phyloP scores from a whole-genome alignment of 371 early-diverging fungal genomes.

The Mucor velutinosus region DNA sequence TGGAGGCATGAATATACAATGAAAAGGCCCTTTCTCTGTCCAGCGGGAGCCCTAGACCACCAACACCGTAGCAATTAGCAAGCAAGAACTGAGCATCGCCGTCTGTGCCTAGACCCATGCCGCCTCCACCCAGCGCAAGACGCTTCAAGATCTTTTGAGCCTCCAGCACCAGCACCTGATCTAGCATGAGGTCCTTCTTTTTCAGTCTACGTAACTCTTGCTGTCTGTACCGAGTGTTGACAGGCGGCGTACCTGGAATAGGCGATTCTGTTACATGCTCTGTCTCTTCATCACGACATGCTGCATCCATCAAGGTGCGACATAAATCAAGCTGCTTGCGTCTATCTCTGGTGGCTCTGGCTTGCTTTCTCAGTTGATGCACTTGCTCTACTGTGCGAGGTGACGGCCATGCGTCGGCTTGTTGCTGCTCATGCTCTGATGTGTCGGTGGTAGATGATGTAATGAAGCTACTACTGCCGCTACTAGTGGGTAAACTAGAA shows the following conservation, averaged over 20 bases:
- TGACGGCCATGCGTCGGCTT: constrained; percentile 10
- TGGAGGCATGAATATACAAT: constrained; percentile 88
- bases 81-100: constrained; percentile 91
- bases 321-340: constrained; percentile 21
- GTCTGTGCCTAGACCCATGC: constrained; percentile 56
- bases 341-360: constrained; percentile 7
- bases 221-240: constrained; percentile 14
- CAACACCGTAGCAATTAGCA: constrained; percentile 83
- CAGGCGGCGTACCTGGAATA: constrained; percentile 13
- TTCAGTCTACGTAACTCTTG: constrained; percentile 16
- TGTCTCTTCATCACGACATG: constrained; percentile 1
- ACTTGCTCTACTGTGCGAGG: constrained; percentile 13
- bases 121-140: constrained; percentile 58
- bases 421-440: not conserved
- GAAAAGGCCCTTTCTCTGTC: constrained; percentile 89
- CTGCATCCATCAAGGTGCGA: constrained; percentile 22
- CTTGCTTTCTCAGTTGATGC: constrained; percentile 17
- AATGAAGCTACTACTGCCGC: not conserved
- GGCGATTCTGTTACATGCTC: not conserved
- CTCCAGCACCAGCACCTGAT: constrained; percentile 64
- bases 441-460: not conserved
- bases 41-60: constrained; percentile 68
- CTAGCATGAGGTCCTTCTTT: constrained; percentile 31
- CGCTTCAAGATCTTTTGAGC: constrained; percentile 76
- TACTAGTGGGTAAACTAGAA: not conserved